Evolutionary conservation across 495 filamentous ascomycete species (phyloP).

Genomic region (Penicillium manginii): DNA sequence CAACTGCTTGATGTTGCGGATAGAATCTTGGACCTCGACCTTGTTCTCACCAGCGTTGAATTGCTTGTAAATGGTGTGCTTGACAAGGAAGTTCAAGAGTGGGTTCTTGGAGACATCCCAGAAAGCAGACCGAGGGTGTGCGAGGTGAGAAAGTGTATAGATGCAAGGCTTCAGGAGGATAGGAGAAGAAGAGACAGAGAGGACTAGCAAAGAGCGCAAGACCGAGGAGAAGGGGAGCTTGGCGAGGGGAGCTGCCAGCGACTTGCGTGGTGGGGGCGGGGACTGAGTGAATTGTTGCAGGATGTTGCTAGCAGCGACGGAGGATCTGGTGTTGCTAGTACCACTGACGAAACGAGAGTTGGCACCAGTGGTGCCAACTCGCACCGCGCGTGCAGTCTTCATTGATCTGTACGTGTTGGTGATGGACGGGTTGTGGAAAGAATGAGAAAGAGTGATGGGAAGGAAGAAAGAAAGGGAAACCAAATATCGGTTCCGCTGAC

Average conservation of each 20-base stretch:
- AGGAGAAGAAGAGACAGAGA: slow-evolving; percentile 77
- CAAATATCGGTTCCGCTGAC: not conserved
- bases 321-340: slow-evolving; percentile 44
- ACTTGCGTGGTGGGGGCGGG: slow-evolving; percentile 25
- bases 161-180: slow-evolving; percentile 73
- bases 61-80: slow-evolving; percentile 54
- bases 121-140: slow-evolving; percentile 63
- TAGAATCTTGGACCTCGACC: slow-evolving; percentile 47
- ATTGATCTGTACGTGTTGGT: slow-evolving; percentile 21
- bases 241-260: slow-evolving; percentile 58
- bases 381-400: slow-evolving; percentile 39
- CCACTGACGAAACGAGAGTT: slow-evolving; percentile 40
- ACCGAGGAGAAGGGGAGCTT: slow-evolving; percentile 74
- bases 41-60: slow-evolving; percentile 57
- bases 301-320: slow-evolving; percentile 32
- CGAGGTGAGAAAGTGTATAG: slow-evolving; percentile 67
- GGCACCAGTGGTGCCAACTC: slow-evolving; percentile 23
- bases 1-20: slow-evolving; percentile 45
- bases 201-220: slow-evolving; percentile 77
- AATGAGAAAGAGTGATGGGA: not conserved
- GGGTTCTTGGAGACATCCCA: slow-evolving; percentile 53
- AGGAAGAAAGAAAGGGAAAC: not conserved
- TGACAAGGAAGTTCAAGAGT: slow-evolving; percentile 46
- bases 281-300: slow-evolving; percentile 25
- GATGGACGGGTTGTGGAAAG: not conserved